phyloP scores from a whole-genome alignment of 2,329 filamentous ascomycete genomes.

The Penicillium glabrum region DNA sequence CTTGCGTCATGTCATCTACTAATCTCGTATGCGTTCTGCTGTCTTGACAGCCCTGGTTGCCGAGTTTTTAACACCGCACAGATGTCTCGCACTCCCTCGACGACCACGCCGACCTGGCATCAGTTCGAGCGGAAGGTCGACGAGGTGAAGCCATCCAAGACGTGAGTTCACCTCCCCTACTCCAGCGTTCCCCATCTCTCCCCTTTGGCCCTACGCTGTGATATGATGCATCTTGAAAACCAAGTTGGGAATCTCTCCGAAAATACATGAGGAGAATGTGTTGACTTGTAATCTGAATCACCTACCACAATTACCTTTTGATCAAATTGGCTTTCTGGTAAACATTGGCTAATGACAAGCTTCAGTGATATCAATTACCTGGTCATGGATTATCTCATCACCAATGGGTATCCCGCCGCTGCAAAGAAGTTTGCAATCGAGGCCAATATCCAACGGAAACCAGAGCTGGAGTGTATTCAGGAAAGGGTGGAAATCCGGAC shows the following conservation, averaged over 20 bases:
- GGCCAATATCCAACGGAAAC: slow-evolving; percentile 77
- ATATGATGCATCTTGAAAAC: slow-evolving; percentile 75
- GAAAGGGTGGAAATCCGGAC: slow-evolving; percentile 80
- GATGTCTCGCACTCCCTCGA: slow-evolving; percentile 71
- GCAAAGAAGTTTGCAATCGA: slow-evolving; percentile 92
- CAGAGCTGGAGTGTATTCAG: slow-evolving; percentile 71
- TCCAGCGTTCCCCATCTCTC: slow-evolving; percentile 5
- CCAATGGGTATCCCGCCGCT: slow-evolving; percentile 89
- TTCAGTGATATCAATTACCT: slow-evolving; percentile 88
- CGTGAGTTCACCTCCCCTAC: slow-evolving; percentile 59
- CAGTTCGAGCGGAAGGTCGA: slow-evolving; percentile 79
- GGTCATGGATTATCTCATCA: slow-evolving; percentile 95
- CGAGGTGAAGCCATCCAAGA: slow-evolving; percentile 83
- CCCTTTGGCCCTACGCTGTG: slow-evolving; percentile 26
- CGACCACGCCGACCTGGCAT: slow-evolving; percentile 68
- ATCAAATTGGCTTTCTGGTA: not conserved
- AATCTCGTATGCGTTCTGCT: slow-evolving; percentile 43
- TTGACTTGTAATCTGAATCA: slow-evolving; percentile 74
- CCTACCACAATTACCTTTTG: slow-evolving; percentile 13
- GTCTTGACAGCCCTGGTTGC: slow-evolving; percentile 31
- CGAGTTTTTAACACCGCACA: slow-evolving; percentile 43
- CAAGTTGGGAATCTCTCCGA: slow-evolving; percentile 99
- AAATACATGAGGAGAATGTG: slow-evolving; percentile 83
- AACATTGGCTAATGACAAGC: slow-evolving; percentile 29
- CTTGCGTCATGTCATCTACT: slow-evolving; percentile 38